Conservation (phyloP, 805 yeast genomes). For the Ogataea methylovora region DNA sequence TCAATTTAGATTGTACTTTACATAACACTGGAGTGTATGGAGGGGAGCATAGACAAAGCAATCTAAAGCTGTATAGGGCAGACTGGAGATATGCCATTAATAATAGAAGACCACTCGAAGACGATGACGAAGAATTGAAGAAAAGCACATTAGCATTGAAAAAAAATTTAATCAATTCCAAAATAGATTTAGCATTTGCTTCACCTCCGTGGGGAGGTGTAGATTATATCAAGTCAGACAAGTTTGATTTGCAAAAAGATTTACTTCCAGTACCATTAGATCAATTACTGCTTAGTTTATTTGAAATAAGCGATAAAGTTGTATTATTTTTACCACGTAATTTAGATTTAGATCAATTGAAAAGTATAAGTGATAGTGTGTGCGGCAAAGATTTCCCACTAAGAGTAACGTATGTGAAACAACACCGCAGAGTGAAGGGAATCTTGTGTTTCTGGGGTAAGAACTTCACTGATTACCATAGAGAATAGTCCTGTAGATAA, state of each 20-base stretch:
- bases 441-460: conserved; percentile 56
- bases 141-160: conserved; percentile 6
- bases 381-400: conserved; percentile 37
- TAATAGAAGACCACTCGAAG: conserved; percentile 1
- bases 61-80: conserved; percentile 39
- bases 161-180: conserved; percentile 4
- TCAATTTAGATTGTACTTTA: conserved; percentile 56
- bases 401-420: conserved; percentile 36
- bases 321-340: conserved; percentile 61
- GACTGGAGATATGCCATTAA: conserved; percentile 32
- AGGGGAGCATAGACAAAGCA: conserved; percentile 33
- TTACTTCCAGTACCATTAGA: conserved; percentile 43
- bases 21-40: conserved; percentile 59
- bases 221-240: conserved; percentile 33
- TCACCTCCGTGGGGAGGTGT: conserved; percentile 94
- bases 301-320: conserved; percentile 36
- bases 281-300: conserved; percentile 34
- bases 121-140: conserved; percentile 4
- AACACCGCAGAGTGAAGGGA: conserved; percentile 42
- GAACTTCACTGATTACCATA: conserved; percentile 22
- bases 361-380: conserved; percentile 36
- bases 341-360: conserved; percentile 44
- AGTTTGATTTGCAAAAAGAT: conserved; percentile 38
- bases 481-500: too few species aligned
- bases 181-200: conserved; percentile 53